Conservation (phyloP, 179 eudicot genomes). For the Spinacia oleracea region DNA sequence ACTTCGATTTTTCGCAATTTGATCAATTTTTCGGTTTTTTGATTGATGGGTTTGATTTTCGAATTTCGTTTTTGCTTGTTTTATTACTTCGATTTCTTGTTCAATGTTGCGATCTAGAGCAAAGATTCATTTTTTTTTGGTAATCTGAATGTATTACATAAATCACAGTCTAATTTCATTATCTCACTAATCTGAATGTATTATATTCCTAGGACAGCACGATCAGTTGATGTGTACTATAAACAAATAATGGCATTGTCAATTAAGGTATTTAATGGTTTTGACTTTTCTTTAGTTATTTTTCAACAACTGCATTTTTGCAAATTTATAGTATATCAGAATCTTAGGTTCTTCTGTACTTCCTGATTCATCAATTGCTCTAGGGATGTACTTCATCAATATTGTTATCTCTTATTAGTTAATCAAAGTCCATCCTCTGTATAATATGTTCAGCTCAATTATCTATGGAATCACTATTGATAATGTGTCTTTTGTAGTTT, state of each 20-base stretch:
- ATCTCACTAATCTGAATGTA: conserved; percentile 95
- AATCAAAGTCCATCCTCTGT: background rate
- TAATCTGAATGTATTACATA: no score
- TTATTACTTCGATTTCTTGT: no score
- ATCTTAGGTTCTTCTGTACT: background rate
- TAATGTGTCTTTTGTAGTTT: background rate
- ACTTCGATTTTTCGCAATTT: no score
- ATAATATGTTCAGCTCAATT: background rate
- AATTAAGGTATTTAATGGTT: conserved; percentile 60
- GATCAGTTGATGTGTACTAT: conserved; percentile 93
- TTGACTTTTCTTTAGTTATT: background rate
- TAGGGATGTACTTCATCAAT: background rate
- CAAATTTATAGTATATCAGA: background rate
- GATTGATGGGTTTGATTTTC: no score
- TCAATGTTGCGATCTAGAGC: no score
- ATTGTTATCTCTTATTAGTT: background rate
- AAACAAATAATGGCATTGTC: conserved; percentile 97
- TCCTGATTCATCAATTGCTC: background rate
- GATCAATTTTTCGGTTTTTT: no score
- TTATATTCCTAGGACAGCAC: conserved; percentile 85
- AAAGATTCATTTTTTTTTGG: no score
- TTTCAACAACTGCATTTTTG: conserved; percentile 1
- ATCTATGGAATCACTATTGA: background rate
- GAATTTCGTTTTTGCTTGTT: no score
- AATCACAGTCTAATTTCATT: no score